phyloP scores from a whole-genome alignment of 139 green algal species.

The Zygnema circumcarinatum region DNA sequence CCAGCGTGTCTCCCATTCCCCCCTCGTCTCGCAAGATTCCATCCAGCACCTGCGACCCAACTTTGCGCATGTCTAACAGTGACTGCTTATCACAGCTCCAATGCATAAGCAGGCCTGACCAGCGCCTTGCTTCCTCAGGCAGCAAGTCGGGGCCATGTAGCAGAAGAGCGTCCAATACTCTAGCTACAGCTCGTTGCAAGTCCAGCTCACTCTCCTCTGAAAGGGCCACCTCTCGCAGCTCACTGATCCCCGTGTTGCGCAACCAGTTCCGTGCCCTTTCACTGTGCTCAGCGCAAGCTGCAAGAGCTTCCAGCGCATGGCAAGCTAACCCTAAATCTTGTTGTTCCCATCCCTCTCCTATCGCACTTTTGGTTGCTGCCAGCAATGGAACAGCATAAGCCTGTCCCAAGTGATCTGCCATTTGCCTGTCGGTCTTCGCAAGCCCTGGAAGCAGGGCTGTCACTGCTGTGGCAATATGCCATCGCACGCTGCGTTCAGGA shows the following conservation, averaged over 20 bases:
- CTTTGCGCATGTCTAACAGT: neutral
- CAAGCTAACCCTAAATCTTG: conserved; percentile 3
- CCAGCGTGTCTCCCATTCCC: neutral
- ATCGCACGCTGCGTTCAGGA: conserved; percentile 11
- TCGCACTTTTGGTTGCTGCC: neutral
- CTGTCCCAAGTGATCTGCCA: neutral
- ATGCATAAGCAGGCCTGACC: conserved; percentile 11
- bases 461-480: conserved; percentile 2
- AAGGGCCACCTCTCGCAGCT: neutral
- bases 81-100: neutral
- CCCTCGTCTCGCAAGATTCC: neutral
- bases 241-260: neutral
- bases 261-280: neutral
- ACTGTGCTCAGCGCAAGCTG: conserved; percentile 13
- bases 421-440: neutral
- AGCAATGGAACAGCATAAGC: neutral
- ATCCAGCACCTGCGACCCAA: neutral
- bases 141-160: neutral
- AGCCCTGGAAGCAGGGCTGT: neutral
- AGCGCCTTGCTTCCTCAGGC: conserved; percentile 25
- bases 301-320: conserved; percentile 3
- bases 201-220: conserved; percentile 14
- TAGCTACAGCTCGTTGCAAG: neutral
- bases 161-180: neutral
- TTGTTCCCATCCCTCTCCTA: neutral